Conservation (phyloP, 2,329 filamentous ascomycete species). For the Lachnum nothofagi region DNA sequence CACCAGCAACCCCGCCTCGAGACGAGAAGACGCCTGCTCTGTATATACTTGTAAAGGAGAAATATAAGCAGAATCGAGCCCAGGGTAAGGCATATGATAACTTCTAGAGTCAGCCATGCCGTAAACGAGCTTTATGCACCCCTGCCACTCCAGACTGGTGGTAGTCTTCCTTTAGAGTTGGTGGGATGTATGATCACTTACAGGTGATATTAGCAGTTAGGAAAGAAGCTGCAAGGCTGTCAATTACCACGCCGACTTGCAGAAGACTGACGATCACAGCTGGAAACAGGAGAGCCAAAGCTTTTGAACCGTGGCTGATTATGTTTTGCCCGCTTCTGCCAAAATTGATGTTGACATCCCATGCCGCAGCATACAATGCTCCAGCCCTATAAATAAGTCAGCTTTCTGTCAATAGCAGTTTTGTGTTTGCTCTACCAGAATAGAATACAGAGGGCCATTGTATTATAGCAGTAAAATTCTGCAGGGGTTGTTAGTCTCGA, state of each 20-base stretch:
- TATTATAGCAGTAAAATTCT: conserved; percentile 49
- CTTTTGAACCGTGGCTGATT: conserved; percentile 32
- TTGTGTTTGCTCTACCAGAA: conserved; percentile 37
- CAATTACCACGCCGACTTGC: conserved; percentile 29
- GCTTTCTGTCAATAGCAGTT: not conserved
- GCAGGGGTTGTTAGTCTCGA: not conserved
- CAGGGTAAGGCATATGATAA: conserved; percentile 36
- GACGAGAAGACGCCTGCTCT: conserved; percentile 35
- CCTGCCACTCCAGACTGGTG: too few species aligned
- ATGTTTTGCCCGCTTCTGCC: conserved; percentile 29
- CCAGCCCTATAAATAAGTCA: conserved; percentile 31
- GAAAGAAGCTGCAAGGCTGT: conserved; percentile 30
- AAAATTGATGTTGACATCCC: conserved; percentile 27
- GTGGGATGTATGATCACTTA: conserved; percentile 24
- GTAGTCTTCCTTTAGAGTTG: not conserved
- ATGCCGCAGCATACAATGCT: conserved; percentile 36
- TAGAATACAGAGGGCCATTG: conserved; percentile 42
- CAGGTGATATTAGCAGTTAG: conserved; percentile 36
- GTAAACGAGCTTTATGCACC: too few species aligned
- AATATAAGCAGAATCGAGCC: conserved; percentile 36
- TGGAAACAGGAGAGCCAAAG: conserved; percentile 35
- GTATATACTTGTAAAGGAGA: conserved; percentile 40
- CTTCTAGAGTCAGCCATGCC: conserved; percentile 29
- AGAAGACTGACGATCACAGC: conserved; percentile 34
- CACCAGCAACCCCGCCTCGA: conserved; percentile 27